phyloP scores from a whole-genome alignment of 306 rosid species.

The Glycine tomentella region DNA sequence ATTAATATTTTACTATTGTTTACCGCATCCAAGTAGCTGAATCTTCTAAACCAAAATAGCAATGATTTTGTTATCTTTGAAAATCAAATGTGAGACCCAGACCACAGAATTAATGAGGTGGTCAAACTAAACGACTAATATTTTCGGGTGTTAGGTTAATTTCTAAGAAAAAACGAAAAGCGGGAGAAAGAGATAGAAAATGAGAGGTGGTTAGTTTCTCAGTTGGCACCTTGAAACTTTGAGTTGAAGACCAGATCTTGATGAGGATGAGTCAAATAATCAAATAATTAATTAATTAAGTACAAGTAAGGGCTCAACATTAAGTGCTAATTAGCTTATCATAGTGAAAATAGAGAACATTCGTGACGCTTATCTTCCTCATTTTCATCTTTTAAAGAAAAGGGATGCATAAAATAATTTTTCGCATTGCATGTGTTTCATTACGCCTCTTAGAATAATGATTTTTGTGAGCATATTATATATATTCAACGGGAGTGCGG shows the following conservation, averaged over 20 bases:
- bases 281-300: too few relatives aligned
- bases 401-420: neutral
- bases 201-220: neutral
- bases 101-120: neutral
- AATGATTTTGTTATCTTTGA: conserved; percentile 36
- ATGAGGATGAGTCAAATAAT: conserved; percentile 22
- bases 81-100: conserved; percentile 40
- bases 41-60: neutral
- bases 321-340: neutral
- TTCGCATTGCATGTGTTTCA: conserved; percentile 8
- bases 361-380: neutral
- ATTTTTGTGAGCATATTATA: neutral
- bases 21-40: neutral
- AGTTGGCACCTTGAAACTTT: neutral
- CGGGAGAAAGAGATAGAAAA: conserved; percentile 36
- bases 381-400: neutral
- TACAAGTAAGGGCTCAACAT: neutral
- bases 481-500: neutral
- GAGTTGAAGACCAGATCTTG: conserved; percentile 6
- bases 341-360: neutral
- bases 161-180: conserved; percentile 15
- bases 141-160: conserved; percentile 3
- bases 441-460: neutral
- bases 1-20: neutral
- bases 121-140: conserved; percentile 45